Evolutionary conservation across 1,284 basidiomycete species (phyloP).

Genomic region (Volvariella surrecta): DNA sequence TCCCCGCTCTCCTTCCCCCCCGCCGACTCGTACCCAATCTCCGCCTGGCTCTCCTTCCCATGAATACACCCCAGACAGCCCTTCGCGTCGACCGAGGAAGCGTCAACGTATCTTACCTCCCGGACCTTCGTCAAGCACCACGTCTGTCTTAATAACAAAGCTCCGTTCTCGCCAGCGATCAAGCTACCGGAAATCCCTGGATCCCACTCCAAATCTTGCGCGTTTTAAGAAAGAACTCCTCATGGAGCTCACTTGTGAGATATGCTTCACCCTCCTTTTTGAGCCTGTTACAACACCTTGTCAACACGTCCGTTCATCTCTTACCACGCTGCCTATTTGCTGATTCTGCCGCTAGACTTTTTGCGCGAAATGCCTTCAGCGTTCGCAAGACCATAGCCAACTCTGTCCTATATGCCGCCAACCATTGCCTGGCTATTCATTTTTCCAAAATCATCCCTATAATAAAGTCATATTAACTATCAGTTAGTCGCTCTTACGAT

Average conservation of each 20-base stretch:
- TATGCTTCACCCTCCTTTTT: slow-evolving; percentile 80
- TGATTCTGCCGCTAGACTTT: slow-evolving; percentile 58
- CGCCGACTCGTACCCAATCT: slow-evolving; percentile 7
- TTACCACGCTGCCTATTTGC: slow-evolving; percentile 7
- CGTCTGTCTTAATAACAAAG: slow-evolving; percentile 27
- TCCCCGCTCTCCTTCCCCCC: slow-evolving; percentile 6
- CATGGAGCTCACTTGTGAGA: slow-evolving; percentile 79
- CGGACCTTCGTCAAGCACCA: slow-evolving; percentile 14
- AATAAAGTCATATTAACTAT: slow-evolving; percentile 67
- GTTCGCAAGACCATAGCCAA: slow-evolving; percentile 79
- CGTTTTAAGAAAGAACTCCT: slow-evolving; percentile 65
- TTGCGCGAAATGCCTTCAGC: slow-evolving; percentile 81
- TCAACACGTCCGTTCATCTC: slow-evolving; percentile 66
- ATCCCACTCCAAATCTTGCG: slow-evolving; percentile 1
- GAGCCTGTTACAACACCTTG: slow-evolving; percentile 90
- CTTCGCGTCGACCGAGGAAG: slow-evolving; percentile 20
- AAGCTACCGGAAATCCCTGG: slow-evolving; percentile 1
- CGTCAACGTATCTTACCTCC: slow-evolving; percentile 18
- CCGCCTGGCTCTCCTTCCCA: background rate
- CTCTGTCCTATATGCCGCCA: slow-evolving; percentile 84
- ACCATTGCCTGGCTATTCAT: slow-evolving; percentile 66
- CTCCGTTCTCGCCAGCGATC: slow-evolving; percentile 13
- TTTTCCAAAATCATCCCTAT: slow-evolving; percentile 70
- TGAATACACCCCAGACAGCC: slow-evolving; percentile 1
- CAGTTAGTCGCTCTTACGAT: slow-evolving; percentile 35